Evolutionary conservation across 441 rosid species (phyloP).

Genomic region (Erodium trifolium): DNA sequence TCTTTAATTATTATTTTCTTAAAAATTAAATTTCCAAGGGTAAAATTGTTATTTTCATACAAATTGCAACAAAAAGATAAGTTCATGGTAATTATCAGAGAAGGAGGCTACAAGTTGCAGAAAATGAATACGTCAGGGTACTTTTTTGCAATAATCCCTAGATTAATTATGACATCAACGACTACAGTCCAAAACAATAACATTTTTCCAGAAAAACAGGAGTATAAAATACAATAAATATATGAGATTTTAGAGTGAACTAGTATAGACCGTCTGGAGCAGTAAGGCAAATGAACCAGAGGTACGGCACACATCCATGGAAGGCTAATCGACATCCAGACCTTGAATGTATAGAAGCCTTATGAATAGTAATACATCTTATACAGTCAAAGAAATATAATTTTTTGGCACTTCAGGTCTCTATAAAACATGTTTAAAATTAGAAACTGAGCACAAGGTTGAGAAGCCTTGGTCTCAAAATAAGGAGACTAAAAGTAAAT

Average conservation of each 20-base stretch:
- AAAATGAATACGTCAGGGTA: no score
- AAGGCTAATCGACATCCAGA: conserved; percentile 7
- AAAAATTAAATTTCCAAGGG: no score
- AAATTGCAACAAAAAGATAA: no score
- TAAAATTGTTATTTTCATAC: no score
- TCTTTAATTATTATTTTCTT: no score
- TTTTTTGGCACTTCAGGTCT: not conserved
- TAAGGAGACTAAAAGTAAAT: not conserved
- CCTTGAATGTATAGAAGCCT: not conserved
- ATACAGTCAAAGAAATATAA: not conserved
- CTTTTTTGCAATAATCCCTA: no score
- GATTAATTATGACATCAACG: not conserved
- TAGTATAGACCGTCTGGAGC: not conserved
- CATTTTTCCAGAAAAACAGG: no score
- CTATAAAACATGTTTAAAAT: not conserved
- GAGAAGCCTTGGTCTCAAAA: not conserved
- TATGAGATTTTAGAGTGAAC: no score
- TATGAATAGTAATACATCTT: not conserved
- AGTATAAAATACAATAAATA: no score
- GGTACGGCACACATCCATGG: conserved; percentile 1
- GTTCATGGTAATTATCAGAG: no score
- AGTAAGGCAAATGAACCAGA: conserved; percentile 8
- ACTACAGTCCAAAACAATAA: not conserved
- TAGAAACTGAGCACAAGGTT: no score
- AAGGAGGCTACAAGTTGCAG: no score